These are phyloP conservation scores for Vigna reflexopilosa DNA, from an alignment of 306 rosid species.

Conservation along the genomic window DNA sequence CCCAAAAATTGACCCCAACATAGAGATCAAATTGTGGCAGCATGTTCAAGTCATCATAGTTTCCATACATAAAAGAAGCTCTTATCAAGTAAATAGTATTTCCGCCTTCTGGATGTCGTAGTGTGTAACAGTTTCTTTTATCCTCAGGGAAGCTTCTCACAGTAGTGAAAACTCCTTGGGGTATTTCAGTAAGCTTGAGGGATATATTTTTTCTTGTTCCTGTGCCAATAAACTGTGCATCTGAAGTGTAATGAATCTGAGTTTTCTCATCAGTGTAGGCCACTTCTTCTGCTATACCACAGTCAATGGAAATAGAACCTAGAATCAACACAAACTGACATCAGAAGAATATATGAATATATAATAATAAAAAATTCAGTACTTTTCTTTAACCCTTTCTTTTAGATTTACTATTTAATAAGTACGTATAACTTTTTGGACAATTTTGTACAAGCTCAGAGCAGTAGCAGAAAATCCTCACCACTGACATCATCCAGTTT, in stretches of 20 bases:
- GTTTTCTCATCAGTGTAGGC: constrained; percentile 36
- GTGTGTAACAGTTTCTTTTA: constrained; percentile 52
- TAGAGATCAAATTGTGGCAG: constrained; percentile 48
- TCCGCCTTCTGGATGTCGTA: constrained; percentile 34
- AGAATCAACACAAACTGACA: neutral
- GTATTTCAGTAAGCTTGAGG: neutral
- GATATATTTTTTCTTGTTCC: constrained; percentile 33
- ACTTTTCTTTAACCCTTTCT: neutral
- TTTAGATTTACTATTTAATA: neutral
- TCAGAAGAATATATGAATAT: constrained; percentile 16
- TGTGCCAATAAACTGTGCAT: constrained; percentile 23
- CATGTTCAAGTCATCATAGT: constrained; percentile 45
- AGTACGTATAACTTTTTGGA: neutral
- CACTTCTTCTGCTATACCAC: constrained; percentile 40
- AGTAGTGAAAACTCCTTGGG: neutral
- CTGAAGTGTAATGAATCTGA: constrained; percentile 40
- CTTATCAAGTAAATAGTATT: constrained; percentile 49
- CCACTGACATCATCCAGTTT: constrained; percentile 41
- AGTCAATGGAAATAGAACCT: constrained; percentile 46
- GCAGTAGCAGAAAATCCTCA: neutral
- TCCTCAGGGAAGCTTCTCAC: constrained; percentile 61
- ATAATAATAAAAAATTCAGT: neutral
- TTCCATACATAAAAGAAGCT: constrained; percentile 52
- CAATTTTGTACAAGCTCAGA: constrained; percentile 7
- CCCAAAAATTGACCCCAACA: constrained; percentile 54